Percentiles rank a stretch among this genome's conserved stretches.
Conservation (phyloP, 1,284 basidiomycete species). For the Austroboletus niveus region DNA sequence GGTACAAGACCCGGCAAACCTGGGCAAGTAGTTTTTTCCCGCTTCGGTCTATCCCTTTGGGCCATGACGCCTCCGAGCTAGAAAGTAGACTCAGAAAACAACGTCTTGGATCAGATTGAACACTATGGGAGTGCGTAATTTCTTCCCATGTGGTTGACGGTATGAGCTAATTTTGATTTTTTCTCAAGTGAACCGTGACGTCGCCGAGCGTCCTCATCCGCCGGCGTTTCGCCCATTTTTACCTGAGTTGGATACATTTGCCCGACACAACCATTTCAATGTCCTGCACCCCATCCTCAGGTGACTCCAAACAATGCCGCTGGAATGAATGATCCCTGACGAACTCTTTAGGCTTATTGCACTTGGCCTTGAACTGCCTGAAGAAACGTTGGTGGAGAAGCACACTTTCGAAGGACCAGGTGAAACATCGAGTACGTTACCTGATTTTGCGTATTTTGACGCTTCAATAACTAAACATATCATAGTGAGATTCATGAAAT, state of each 20-base stretch:
- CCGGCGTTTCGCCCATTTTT: slow-evolving; percentile 51
- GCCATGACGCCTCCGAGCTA: not conserved
- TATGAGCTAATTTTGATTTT: too few relatives aligned
- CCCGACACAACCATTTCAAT: slow-evolving; percentile 51
- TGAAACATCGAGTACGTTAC: slow-evolving; percentile 1
- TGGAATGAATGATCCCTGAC: not conserved
- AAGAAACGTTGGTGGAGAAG: slow-evolving; percentile 50
- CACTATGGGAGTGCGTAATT: slow-evolving; percentile 47
- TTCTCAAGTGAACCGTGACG: slow-evolving; percentile 43
- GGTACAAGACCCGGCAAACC: slow-evolving; percentile 44
- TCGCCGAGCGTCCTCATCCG: slow-evolving; percentile 45
- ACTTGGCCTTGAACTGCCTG: slow-evolving; percentile 55
- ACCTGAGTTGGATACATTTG: slow-evolving; percentile 54
- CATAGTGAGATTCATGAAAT: slow-evolving; percentile 13
- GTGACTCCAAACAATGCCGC: slow-evolving; percentile 21
- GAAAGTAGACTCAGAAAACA: slow-evolving; percentile 41
- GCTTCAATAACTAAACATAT: not conserved
- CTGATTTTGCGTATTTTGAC: not conserved
- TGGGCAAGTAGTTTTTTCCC: slow-evolving; percentile 14
- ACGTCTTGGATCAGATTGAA: slow-evolving; percentile 57
- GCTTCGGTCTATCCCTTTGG: not conserved
- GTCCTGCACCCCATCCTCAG: slow-evolving; percentile 50
- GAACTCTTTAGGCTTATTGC: slow-evolving; percentile 43
- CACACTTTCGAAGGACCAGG: slow-evolving; percentile 33
- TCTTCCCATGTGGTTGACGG: not conserved